Percentiles rank a stretch among this genome's conserved stretches.
Conservation (phyloP, 257 asterid species). For the Petunia secreta region DNA sequence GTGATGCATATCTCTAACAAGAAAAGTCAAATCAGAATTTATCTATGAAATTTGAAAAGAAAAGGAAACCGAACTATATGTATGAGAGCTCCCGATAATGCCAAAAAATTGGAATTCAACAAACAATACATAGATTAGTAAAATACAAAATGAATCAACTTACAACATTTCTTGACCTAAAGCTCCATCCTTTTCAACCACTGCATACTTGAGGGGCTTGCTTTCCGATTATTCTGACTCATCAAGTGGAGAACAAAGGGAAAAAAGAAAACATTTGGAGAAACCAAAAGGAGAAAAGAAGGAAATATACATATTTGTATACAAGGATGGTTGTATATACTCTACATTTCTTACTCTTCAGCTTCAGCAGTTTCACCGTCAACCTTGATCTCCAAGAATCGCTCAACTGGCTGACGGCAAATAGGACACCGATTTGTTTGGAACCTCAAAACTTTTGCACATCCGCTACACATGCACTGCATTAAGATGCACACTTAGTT, state of each 20-base stretch:
- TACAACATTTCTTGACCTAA: background rate
- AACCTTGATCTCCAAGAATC: slow-evolving; percentile 94
- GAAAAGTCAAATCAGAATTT: too few relatives aligned
- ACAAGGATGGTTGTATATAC: background rate
- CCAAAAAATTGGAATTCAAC: too few relatives aligned
- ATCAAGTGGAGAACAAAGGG: background rate
- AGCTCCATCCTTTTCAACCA: background rate
- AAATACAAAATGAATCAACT: background rate
- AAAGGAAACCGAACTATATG: too few relatives aligned
- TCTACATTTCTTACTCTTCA: slow-evolving; percentile 51
- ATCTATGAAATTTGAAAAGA: too few relatives aligned
- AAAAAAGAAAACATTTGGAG: too few relatives aligned
- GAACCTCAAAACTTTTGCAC: slow-evolving; percentile 91
- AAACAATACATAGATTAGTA: background rate
- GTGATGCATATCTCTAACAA: too few relatives aligned
- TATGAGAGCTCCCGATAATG: too few relatives aligned
- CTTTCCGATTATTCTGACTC: background rate
- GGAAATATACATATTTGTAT: background rate
- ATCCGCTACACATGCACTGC: slow-evolving; percentile 99
- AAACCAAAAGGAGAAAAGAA: background rate
- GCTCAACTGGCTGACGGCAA: slow-evolving; percentile 97
- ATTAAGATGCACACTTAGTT: slow-evolving; percentile 29
- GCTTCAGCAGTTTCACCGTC: slow-evolving; percentile 57
- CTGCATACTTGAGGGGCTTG: background rate
- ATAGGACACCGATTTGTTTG: slow-evolving; percentile 97